Conservation (phyloP, 2,329 filamentous ascomycete genomes). For the Coccinonectria pachysandricola region DNA sequence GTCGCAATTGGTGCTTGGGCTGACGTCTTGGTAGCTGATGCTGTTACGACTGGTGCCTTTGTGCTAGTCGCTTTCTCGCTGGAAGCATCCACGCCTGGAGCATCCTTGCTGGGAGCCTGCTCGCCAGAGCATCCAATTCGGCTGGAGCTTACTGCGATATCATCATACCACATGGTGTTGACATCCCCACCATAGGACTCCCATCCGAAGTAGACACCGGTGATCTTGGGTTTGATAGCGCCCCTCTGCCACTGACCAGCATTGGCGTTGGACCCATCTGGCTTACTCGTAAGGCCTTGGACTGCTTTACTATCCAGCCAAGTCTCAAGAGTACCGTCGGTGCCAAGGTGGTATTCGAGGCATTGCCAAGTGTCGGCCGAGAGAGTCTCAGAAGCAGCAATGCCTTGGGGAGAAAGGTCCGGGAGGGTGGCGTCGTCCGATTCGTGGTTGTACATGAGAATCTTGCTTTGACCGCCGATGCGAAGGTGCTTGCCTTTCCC, state of each 20-base stretch:
- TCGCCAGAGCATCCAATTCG: conserved; percentile 12
- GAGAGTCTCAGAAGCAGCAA: conserved; percentile 41
- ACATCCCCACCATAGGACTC: conserved; percentile 50
- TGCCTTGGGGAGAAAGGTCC: conserved; percentile 48
- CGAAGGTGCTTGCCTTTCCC: conserved; percentile 48
- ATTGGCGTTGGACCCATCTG: conserved; percentile 31
- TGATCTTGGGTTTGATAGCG: conserved; percentile 39
- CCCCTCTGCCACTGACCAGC: conserved; percentile 42
- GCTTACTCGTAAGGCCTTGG: conserved; percentile 33
- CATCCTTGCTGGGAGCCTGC: too few species aligned
- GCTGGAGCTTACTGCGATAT: conserved; percentile 34
- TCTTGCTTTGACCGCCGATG: conserved; percentile 49
- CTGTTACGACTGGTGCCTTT: too few species aligned
- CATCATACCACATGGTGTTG: conserved; percentile 56
- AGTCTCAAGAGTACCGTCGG: conserved; percentile 49
- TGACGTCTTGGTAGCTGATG: too few species aligned
- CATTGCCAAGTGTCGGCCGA: conserved; percentile 44
- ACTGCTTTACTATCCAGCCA: conserved; percentile 46
- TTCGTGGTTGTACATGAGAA: conserved; percentile 56
- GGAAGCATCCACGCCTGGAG: too few species aligned
- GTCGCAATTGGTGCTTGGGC: too few species aligned
- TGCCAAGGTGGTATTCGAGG: conserved; percentile 50
- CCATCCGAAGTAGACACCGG: conserved; percentile 51
- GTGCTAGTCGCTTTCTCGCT: too few species aligned
- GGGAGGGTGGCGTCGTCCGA: conserved; percentile 52